Base-by-base conservation (phyloP, 2,329 filamentous ascomycete species). In the Hymenoscyphus albidus region DNA sequence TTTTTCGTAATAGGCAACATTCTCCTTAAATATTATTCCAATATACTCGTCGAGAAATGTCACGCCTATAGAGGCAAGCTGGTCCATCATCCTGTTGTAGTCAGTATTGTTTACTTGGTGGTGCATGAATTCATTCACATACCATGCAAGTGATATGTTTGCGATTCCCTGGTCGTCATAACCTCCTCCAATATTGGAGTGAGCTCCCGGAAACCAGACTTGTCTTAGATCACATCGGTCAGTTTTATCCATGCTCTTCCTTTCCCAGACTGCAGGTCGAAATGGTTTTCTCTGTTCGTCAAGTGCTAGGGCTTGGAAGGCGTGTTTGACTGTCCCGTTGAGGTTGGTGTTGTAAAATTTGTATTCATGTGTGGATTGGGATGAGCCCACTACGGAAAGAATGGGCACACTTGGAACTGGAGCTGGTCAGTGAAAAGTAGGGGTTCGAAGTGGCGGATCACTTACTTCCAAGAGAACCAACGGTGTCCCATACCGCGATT, bases 401-500 rank as follows among this genome's bases (percentile, higher is more conserved):
- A 62, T 76, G 0, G 79, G 76, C 0, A 80, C 78, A 0, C 78
- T 77, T 1, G 80, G 80, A 39, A 83, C 80, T 6, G 80, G 71
- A 18, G 12, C 14, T 13, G 12, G 31, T 31, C 39, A 55, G 51
- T 51, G 22, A 40, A 18, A n/a, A n/a, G 42, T 5, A 13, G 18
- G 35, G 6, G 6, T 48, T 2, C 32, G 14, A 22, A 22, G 31
- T 76, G 81, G 16, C 80, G 78, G 3, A 73, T 78, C 48, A 81
- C 73, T 0, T 78, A 81, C 63, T 74, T 4, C 72, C 72, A 5
- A 74, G 61, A 61, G 72, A 70, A 27, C 74, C 72, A 2, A 75
- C 76, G 1, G 81, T 83, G 68, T 83, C 81, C 78, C 79, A 83
- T 5, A 83, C 81, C 5, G 77, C 81, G 32, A 83, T 75, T 1